Conservation (phyloP, 192 early-diverging fungal species). For the Entomortierella beljakovae region DNA sequence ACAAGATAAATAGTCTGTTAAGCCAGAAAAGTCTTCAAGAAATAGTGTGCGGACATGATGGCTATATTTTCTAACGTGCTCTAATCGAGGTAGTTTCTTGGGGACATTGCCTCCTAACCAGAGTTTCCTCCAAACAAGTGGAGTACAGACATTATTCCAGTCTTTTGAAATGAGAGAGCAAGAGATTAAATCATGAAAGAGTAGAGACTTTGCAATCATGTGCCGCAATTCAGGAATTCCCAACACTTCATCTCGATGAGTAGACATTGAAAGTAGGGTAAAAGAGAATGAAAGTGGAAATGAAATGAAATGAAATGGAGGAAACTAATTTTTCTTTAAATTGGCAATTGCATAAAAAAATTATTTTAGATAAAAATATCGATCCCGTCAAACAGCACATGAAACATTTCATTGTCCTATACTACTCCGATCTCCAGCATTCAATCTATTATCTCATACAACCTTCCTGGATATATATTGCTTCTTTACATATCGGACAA, state of each 20-base stretch:
- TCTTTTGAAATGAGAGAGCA: background rate
- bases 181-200: background rate
- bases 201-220: background rate
- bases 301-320: too few relatives aligned
- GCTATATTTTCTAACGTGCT: background rate
- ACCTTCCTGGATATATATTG: too few relatives aligned
- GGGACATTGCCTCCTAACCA: background rate
- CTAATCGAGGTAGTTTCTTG: background rate
- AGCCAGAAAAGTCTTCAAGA: background rate
- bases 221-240: background rate
- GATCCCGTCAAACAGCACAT: too few relatives aligned
- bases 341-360: too few relatives aligned
- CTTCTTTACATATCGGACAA: too few relatives aligned
- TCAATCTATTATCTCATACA: too few relatives aligned
- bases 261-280: too few relatives aligned
- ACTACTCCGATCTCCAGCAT: too few relatives aligned
- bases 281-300: background rate
- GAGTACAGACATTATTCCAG: background rate
- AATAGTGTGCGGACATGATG: background rate
- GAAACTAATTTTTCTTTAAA: too few relatives aligned
- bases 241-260: background rate
- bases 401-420: too few relatives aligned
- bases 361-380: too few relatives aligned
- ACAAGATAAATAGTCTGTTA: background rate
- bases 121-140: background rate